phyloP scores from a whole-genome alignment of 768 basidiomycete species.

The Scleroderma bovista region DNA sequence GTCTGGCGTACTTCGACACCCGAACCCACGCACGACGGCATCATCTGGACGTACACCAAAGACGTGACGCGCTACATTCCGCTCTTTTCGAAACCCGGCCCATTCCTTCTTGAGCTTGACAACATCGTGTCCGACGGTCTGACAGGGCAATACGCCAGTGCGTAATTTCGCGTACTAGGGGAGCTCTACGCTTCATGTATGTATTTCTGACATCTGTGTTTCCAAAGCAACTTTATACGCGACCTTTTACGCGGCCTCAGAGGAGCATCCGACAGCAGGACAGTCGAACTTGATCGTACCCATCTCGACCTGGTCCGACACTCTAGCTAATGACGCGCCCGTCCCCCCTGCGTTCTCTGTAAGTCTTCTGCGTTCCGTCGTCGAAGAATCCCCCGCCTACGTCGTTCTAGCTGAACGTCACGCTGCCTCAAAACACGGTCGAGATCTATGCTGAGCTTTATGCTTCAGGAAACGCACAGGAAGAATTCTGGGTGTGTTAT shows the following conservation, averaged over 20 bases:
- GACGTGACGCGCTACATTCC: conserved; percentile 71
- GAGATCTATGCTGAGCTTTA: conserved; percentile 65
- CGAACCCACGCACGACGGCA: conserved; percentile 64
- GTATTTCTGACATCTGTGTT: background rate
- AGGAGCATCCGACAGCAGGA: conserved; percentile 48
- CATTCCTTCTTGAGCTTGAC: conserved; percentile 69
- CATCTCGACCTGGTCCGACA: conserved; percentile 56
- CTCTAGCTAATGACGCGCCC: conserved; percentile 66
- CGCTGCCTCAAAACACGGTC: conserved; percentile 63
- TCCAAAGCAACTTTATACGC: conserved; percentile 57
- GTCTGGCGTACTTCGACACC: conserved; percentile 82
- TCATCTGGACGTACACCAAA: conserved; percentile 75
- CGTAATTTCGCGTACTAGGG: too few species aligned
- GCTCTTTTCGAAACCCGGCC: conserved; percentile 61
- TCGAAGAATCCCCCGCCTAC: background rate
- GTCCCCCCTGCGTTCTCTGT: conserved; percentile 74
- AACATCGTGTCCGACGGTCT: conserved; percentile 55
- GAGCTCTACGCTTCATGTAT: background rate
- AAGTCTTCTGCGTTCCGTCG: conserved; percentile 6
- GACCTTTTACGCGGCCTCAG: conserved; percentile 64
- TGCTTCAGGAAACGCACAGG: conserved; percentile 59
- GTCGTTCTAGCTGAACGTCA: conserved; percentile 51
- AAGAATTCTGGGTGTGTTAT: conserved; percentile 71
- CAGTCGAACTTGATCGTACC: conserved; percentile 65
- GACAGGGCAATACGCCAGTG: conserved; percentile 69